phyloP scores from a whole-genome alignment of 2,329 filamentous ascomycete genomes.

The Pyricularia pennisetigena region DNA sequence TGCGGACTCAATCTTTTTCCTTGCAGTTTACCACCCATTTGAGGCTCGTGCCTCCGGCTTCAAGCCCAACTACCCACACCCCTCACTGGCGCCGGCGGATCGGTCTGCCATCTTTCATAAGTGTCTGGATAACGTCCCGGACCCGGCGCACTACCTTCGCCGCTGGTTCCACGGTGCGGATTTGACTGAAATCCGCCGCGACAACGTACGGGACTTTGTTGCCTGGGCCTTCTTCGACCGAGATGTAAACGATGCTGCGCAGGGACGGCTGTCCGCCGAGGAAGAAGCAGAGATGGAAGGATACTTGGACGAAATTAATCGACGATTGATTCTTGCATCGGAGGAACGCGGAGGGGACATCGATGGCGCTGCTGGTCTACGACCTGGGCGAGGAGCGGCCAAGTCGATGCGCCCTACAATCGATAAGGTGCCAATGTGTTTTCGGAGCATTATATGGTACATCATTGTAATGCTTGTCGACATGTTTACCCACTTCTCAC shows the following conservation, averaged over 20 bases:
- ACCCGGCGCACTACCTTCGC: conserved; percentile 45
- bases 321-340: neutral
- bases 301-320: conserved; percentile 37
- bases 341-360: neutral
- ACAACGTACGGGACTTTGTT: conserved; percentile 59
- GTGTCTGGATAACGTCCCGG: conserved; percentile 43
- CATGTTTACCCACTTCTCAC: conserved; percentile 32
- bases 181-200: conserved; percentile 45
- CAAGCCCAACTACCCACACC: conserved; percentile 27
- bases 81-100: conserved; percentile 30
- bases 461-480: conserved; percentile 45
- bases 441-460: conserved; percentile 58
- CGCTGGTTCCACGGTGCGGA: conserved; percentile 58
- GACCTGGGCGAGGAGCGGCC: conserved; percentile 44
- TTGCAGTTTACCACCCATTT: conserved; percentile 31
- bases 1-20: conserved; percentile 32
- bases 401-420: conserved; percentile 52
- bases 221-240: conserved; percentile 58
- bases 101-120: conserved; percentile 45
- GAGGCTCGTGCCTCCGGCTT: conserved; percentile 23
- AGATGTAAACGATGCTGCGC: conserved; percentile 12
- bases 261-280: conserved; percentile 16
- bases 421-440: conserved; percentile 51
- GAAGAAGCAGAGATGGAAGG: conserved; percentile 30
- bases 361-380: conserved; percentile 21